Evolutionary conservation across 352 stramenopile species (phyloP), one percentile per base, ranked within the genome.

Genomic region (Globisporangium splendens): DNA sequence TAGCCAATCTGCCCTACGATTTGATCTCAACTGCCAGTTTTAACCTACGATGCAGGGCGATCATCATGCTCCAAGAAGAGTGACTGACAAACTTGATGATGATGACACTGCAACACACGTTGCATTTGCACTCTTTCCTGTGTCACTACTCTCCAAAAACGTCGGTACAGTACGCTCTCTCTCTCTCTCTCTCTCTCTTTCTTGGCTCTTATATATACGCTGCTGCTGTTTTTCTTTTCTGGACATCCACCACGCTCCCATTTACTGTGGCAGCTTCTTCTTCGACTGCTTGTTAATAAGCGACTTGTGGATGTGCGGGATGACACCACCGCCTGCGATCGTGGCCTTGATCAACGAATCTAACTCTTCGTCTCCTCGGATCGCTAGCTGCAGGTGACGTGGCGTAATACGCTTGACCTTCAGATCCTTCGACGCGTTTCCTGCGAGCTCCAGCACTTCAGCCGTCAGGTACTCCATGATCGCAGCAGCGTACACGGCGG

Each of bases 391-490:
- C 65, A 99, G 83, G 77, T 99, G 98, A 55, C 98, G 88, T 49
- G 98, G 98, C 56, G 97, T 99, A 70, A 99, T 98, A 76, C 95
- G 93, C 86, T 98, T 98, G 41, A 98, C 93, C 72, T 98, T 98
- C 22, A 98, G 77, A 63, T 98, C 95, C 71, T 98, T 98, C 22
- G 94, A 98, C 11, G 95, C 95, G 69, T 98, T 98, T 38, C 96
- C 98, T 42, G 98, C 97, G 39, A 99, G 86, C 83, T 99, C 98
- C 44, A 99, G 85, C 69, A 99, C 97, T 80, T 99, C 98, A 7
- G 98, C 98, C 13, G 97, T 99, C 50, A 99, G 77, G 74, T 99
- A 99, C 73, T 99, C 98, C 70, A 99, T 95, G 76, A 99, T 99
- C 28, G 98, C 98, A n/a, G 97, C 97, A 43, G 97, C 98, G 83